Evolutionary conservation across 495 filamentous ascomycete species (phyloP).

Genomic region (Podospora didyma): DNA sequence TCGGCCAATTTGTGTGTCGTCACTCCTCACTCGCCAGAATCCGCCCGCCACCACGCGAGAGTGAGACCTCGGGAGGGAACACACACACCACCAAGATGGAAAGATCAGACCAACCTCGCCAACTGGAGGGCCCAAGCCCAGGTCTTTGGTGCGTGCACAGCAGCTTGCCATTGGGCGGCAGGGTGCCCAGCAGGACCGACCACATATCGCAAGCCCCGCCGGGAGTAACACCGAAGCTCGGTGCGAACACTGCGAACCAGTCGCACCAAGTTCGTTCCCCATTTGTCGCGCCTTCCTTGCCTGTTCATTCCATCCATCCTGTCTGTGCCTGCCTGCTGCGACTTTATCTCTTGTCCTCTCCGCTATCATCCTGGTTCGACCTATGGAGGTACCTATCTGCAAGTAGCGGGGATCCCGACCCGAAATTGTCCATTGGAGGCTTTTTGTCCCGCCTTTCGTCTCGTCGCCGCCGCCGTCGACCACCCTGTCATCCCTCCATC

Average conservation of each 20-base stretch:
- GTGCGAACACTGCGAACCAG: no score
- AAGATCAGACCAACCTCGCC: no score
- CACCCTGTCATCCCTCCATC: no score
- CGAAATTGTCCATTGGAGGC: not conserved
- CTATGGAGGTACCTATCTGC: not conserved
- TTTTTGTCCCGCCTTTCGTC: not conserved
- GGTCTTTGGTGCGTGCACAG: no score
- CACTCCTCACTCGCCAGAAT: not conserved
- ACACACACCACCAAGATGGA: conserved; percentile 3
- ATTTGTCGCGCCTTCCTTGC: no score
- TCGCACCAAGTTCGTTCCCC: no score
- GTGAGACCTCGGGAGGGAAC: not conserved
- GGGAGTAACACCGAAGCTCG: conserved; percentile 11
- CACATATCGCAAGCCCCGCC: conserved; percentile 2
- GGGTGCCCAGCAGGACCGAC: not conserved
- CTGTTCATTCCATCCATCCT: no score
- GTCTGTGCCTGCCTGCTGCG: no score
- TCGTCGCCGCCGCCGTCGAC: not conserved
- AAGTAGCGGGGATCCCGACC: conserved; percentile 1
- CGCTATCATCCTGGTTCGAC: not conserved
- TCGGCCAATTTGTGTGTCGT: not conserved
- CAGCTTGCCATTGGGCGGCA: no score
- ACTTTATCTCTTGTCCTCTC: no score
- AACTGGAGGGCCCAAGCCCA: no score
- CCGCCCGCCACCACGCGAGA: not conserved